These are phyloP conservation scores for Fusarium sp. DNA, from an alignment of 2,329 filamentous ascomycete genomes.

Conservation along the genomic window DNA sequence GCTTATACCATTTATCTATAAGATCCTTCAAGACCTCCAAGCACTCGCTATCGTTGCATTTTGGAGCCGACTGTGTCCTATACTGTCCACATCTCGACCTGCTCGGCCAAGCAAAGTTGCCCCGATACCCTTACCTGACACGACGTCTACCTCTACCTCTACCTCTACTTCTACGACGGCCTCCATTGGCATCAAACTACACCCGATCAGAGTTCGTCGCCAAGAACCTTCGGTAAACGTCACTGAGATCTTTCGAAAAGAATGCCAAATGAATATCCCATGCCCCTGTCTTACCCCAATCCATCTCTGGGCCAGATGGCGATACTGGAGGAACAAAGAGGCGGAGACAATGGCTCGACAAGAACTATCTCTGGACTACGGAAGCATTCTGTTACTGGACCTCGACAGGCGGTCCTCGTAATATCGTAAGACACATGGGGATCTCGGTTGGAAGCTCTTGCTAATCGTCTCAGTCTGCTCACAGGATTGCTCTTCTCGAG, in stretches of 20 bases:
- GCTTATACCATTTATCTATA: background rate
- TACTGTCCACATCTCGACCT: background rate
- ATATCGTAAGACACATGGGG: conserved; percentile 47
- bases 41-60: background rate
- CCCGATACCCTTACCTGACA: background rate
- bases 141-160: background rate
- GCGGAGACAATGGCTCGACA: conserved; percentile 2
- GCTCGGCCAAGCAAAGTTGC: background rate
- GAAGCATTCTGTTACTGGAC: conserved; percentile 39
- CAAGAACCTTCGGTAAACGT: background rate
- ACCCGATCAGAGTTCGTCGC: no score
- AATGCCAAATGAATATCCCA: conserved; percentile 44
- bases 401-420: conserved; percentile 50
- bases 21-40: background rate
- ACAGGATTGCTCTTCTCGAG: conserved; percentile 67
- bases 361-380: conserved; percentile 28
- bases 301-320: conserved; percentile 48
- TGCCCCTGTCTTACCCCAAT: conserved; percentile 51
- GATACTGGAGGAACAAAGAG: conserved; percentile 17
- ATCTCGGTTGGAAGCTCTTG: background rate
- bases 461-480: conserved; percentile 56
- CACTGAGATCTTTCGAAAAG: background rate
- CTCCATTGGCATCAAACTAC: background rate
- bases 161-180: background rate
- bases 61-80: background rate